Evolutionary conservation across 345 rosid species (phyloP).

Genomic region (Lepidium aucheri): DNA sequence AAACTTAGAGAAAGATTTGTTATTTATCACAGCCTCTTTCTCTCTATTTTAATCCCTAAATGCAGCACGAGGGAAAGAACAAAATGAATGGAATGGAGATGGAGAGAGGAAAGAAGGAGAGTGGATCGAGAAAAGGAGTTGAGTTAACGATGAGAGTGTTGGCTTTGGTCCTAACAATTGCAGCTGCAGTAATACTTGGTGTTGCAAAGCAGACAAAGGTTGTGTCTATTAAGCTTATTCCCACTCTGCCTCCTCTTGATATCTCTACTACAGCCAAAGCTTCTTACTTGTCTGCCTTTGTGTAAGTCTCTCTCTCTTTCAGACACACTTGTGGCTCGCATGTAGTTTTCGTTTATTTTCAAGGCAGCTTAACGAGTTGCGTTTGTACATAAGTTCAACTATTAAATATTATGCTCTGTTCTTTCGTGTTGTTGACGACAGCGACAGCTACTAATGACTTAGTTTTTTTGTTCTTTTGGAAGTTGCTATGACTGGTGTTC

Average conservation of each 20-base stretch:
- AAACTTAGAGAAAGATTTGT: not conserved
- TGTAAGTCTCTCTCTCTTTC: slow-evolving; percentile 38
- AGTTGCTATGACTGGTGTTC: too few species aligned
- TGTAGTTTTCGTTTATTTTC: too few species aligned
- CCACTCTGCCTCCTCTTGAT: slow-evolving; percentile 41
- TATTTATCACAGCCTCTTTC: not conserved
- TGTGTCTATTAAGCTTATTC: slow-evolving; percentile 34
- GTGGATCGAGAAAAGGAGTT: not conserved
- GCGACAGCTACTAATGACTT: too few species aligned
- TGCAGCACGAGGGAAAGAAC: slow-evolving; percentile 18
- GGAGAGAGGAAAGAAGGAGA: slow-evolving; percentile 2
- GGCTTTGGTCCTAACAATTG: slow-evolving; percentile 44
- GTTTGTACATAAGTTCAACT: too few species aligned
- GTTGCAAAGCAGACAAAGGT: slow-evolving; percentile 39
- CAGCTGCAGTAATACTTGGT: slow-evolving; percentile 42
- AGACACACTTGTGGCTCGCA: not conserved
- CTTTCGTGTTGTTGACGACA: too few species aligned
- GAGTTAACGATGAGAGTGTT: slow-evolving; percentile 36
- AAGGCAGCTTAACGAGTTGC: too few species aligned
- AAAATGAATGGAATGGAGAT: slow-evolving; percentile 20
- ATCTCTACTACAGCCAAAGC: slow-evolving; percentile 48
- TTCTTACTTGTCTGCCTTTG: slow-evolving; percentile 51
- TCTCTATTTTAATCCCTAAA: not conserved
- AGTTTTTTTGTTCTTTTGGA: too few species aligned
- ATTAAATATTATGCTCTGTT: too few species aligned